Percentiles rank a stretch among this genome's conserved stretches.
These are phyloP conservation scores for Penicillium manginii DNA, from an alignment of 495 filamentous ascomycete genomes.

Conservation along the genomic window DNA sequence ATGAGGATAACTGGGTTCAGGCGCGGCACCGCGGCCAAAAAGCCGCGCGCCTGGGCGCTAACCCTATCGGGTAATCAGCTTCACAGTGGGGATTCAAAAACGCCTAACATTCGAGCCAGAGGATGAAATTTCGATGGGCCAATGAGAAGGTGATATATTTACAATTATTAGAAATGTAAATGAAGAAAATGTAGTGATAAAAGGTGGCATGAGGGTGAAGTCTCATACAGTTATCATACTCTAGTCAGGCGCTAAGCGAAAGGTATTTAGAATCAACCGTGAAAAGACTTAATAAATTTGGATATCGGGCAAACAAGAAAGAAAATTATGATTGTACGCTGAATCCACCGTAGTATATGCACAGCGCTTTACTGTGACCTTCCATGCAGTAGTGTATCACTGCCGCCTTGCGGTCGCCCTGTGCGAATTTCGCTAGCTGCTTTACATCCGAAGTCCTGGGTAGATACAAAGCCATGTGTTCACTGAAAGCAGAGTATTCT, in stretches of 20 bases:
- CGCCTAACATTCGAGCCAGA: no score
- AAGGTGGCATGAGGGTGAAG: no score
- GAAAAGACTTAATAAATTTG: not conserved
- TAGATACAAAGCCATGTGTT: constrained; percentile 74
- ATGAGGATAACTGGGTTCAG: constrained; percentile 3
- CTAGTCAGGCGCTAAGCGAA: no score
- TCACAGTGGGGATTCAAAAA: not conserved
- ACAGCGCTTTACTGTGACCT: constrained; percentile 81
- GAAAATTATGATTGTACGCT: constrained; percentile 18
- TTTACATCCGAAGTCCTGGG: constrained; percentile 84
- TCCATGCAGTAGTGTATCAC: constrained; percentile 91
- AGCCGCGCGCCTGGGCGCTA: constrained; percentile 15
- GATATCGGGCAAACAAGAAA: not conserved
- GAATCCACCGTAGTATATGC: constrained; percentile 57
- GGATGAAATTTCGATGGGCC: no score
- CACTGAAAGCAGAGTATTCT: constrained; percentile 55
- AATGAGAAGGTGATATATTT: not conserved
- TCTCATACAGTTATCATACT: no score
- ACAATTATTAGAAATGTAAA: not conserved
- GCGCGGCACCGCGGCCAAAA: constrained; percentile 7
- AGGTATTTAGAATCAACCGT: not conserved
- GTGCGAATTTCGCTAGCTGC: constrained; percentile 71
- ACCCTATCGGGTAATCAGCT: constrained; percentile 31
- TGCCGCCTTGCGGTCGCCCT: constrained; percentile 58
- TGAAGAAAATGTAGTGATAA: no score